Evolutionary conservation across 2,329 filamentous ascomycete species (phyloP), one percentile per base, ranked within the genome.

Genomic region (Cryphonectria nitschkei): DNA sequence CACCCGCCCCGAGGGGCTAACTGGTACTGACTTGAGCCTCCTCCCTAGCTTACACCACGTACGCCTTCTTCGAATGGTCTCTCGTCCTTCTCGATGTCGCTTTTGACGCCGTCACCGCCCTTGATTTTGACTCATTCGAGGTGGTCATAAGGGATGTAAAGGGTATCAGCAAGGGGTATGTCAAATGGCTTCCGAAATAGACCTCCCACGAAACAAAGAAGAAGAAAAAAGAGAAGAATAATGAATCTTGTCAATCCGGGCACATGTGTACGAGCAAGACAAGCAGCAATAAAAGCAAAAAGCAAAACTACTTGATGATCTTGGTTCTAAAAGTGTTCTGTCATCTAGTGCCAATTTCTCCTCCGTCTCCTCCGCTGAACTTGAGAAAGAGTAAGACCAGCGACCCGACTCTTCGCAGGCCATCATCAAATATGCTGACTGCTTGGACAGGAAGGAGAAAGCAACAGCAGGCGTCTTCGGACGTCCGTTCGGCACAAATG

Each of bases 31-130:
- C 29, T 43, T 61, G 50, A 72, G 75, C 43, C 39, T n/a, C 37
- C 54, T 52, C 56, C 66, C 26, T 77, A 98, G 96, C 96, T 43
- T 99, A 99, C 82, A 99, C 96, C 0, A 97, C 87, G 67, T 99
- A 99, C 81, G 92, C 96, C 74, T 98, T 99, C 83, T 98, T 98
- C 81, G 96, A 99, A 82, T 99, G 96, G 96, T 86, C 94, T 32
- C 86, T 99, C 73, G 94, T 99, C 78, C 85, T 99, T 75, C 93
- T 97, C 80, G 96, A 99, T 81, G 94, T 99, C 70, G 95, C 89
- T 41, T 99, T 99, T 82, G 96, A 99, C 83, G 94, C 96, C 67
- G 92, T 98, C 72, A 98, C 96, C 14, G 92, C 93, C 70, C 84
- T 97, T 77, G 96, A 99, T 84, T 99, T 98, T 84, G 87, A 90